Conservation (phyloP, 306 rosid genomes). For the Quercus mongolica region DNA sequence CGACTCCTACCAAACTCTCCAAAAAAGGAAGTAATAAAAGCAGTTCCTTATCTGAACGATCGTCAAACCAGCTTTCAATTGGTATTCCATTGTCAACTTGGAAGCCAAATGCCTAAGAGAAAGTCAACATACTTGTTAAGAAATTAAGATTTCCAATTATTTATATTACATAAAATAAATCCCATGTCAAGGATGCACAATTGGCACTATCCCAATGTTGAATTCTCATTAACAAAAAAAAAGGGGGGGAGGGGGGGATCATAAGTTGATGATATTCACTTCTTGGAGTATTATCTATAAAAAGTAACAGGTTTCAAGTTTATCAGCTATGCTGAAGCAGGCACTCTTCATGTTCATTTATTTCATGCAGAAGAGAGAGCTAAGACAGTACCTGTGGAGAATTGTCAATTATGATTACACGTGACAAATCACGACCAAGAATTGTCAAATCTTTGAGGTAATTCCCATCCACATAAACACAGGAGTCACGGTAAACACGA, state of each 20-base stretch:
- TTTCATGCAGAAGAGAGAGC: not conserved
- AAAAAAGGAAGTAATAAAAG: constrained; percentile 72
- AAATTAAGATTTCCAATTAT: not conserved
- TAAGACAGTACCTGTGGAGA: constrained; percentile 79
- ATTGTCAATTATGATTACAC: constrained; percentile 76
- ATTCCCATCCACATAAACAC: constrained; percentile 96
- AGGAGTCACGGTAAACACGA: constrained; percentile 91
- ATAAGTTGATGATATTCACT: constrained; percentile 3
- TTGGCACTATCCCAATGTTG: not conserved
- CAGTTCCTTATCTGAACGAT: constrained; percentile 78
- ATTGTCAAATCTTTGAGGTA: constrained; percentile 94
- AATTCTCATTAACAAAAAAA: no score
- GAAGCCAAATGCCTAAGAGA: constrained; percentile 88
- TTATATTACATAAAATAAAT: not conserved
- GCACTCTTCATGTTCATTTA: not conserved
- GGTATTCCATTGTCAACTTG: constrained; percentile 99
- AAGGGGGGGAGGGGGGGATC: not conserved
- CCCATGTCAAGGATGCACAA: not conserved
- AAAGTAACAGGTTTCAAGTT: not conserved
- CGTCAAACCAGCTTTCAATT: constrained; percentile 98
- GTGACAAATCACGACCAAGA: constrained; percentile 96
- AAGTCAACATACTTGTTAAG: constrained; percentile 10
- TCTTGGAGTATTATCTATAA: not conserved
- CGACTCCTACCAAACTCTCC: constrained; percentile 92
- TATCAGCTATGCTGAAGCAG: not conserved